A percentile compares a stretch with the other conserved stretches of the same genome.
Conservation (phyloP, 2,329 filamentous ascomycete genomes). For the Zasmidium cellare region DNA sequence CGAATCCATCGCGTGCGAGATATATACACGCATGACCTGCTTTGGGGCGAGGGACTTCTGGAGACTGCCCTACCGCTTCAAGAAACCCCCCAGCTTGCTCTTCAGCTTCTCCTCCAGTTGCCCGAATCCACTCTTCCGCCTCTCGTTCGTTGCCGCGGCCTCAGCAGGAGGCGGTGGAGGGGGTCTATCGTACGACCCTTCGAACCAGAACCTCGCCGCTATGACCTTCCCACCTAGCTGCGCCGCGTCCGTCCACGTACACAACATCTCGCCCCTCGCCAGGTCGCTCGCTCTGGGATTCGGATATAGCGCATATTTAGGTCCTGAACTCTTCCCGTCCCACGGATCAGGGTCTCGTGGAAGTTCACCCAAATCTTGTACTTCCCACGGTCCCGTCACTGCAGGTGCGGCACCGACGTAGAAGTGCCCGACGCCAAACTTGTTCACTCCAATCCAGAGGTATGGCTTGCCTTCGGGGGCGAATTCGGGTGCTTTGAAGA, state of each 20-base stretch:
- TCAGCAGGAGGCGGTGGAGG: background rate
- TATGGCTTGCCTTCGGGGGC: slow-evolving; percentile 5
- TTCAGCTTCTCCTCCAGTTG: background rate
- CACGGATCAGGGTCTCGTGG: slow-evolving; percentile 3
- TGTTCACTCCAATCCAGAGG: slow-evolving; percentile 9
- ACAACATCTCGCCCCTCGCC: slow-evolving; percentile 5
- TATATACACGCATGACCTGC: too few relatives aligned
- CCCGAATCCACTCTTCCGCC: background rate
- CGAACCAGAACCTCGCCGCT: slow-evolving; percentile 8
- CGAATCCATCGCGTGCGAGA: too few relatives aligned
- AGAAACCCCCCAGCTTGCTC: background rate
- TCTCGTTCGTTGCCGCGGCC: background rate
- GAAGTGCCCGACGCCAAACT: slow-evolving; percentile 3
- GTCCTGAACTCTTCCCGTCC: slow-evolving; percentile 5
- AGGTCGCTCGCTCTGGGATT: slow-evolving; percentile 5
- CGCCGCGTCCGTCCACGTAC: slow-evolving; percentile 9
- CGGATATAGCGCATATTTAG: slow-evolving; percentile 10
- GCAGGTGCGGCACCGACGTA: background rate
- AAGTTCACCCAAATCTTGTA: slow-evolving; percentile 5
- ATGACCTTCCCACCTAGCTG: slow-evolving; percentile 7
- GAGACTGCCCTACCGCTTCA: background rate
- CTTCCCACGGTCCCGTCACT: slow-evolving; percentile 4
- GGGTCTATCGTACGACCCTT: background rate
- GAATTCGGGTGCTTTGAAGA: slow-evolving; percentile 1
- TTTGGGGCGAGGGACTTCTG: too few relatives aligned